Base-by-base conservation (phyloP, 1,284 basidiomycete species). In the Ceratobasidium sp. region DNA sequence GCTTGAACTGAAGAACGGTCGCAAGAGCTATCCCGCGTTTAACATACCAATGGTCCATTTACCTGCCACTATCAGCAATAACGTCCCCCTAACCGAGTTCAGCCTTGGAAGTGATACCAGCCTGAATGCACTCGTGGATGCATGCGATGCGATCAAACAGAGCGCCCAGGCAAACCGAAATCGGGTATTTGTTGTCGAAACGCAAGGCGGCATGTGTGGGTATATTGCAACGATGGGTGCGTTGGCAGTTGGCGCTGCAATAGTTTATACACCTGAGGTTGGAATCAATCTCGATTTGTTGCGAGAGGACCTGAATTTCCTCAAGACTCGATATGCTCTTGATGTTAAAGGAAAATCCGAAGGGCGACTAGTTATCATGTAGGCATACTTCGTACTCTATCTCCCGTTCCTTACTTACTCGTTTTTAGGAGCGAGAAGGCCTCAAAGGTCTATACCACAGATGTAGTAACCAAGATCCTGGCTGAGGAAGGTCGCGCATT, bases 61-160 rank as follows among this genome's bases (percentile, higher is more conserved):
- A 3, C 96, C 96, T 1, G 96, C 96, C 36, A 98, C 96, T 58
- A 91, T 99, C 78, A 96, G 93, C 75, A 99, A 99, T 84, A 99
- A 99, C 77, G 96, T 99, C 5, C 97, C 97, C 0, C 81, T 98
- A 83, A 98, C 96, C 72, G 96, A 99, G 80, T 96, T 94, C 81
- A 96, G 94, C 79, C 83, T 99, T 69, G 97, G 97, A 16, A 93
- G 91, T 75, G 97, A 99, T 79, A 99, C 97, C 39, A 94, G 92
- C 79, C 84, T 99, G 84, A 98, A 98, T 79, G 95, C 96, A 1
- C 85, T 99, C n/a, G 95, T 98, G 45, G 92, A 95, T 74, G 96
- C 97, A 2, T 98, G 96, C 79, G 97, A 99, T 82, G 91, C 96
- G 36, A 97, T 99, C 83, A 97, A 96, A 84, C 97, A 99, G 85